Evolutionary conservation across 805 yeast species (phyloP), one percentile per base, ranked within the genome.

Genomic region (Saccharomycopsis amapae): DNA sequence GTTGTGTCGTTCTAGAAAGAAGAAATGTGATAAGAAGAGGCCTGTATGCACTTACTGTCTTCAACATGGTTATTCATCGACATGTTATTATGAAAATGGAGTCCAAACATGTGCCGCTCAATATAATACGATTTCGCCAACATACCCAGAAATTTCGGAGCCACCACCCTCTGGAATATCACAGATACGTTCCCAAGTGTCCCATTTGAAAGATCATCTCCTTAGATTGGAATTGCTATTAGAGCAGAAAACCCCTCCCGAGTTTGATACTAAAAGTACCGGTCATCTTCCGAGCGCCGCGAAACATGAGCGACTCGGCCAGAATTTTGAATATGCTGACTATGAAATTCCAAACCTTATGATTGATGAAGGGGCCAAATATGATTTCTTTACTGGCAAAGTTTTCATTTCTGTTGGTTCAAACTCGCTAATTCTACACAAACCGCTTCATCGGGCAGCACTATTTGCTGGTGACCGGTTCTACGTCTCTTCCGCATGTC

Each of bases 1-100:
- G 18, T 39, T 41, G 23, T 49, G 53, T 20, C 42, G 53, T 7
- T n/a, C 28, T 12, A 39, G 39, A 22, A 49, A 49, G 39, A 49
- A 46, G 24, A 46, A 42, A 18, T 49, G 53, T 33, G 53, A 49
- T 20, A 42, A 44, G 24, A 39, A 15, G 20, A 38, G 45, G 23
- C 53, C 53, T 17, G 34, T 20, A 5, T 49, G 53, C 39, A 22
- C 44, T 6, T 46, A 43, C 17, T 49, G 53, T 37, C 20, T 30
- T 4, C 32, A 28, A 18, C 44, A 46, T 34, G 22, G 20, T 9
- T 40, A 45, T 25, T 25, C 19, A 10, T 30, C 4, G 19, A 23
- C 24, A 19, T 38, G 50, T n/a, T 18, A 26, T 20, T 38, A 38
- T 37, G 43, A 33, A n/a, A 5, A 24, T 19, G 28, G n/a, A 13